Conservation (phyloP, 495 filamentous ascomycete genomes). For the Penicillium chermesinum region DNA sequence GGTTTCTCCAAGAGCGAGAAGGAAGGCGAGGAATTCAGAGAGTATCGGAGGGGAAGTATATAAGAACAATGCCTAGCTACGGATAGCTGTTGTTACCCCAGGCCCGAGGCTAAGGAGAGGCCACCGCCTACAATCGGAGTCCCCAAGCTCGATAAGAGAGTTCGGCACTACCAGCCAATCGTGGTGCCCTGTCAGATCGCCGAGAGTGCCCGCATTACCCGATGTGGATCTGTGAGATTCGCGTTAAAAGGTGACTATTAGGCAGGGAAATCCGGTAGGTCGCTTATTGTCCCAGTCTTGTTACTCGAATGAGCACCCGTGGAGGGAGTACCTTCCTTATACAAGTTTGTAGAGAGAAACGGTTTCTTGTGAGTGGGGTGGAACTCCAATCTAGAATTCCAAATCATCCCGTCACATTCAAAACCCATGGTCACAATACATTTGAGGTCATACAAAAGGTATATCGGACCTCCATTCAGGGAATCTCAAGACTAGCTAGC, state of each 20-base stretch:
- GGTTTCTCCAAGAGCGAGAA: conserved; percentile 1
- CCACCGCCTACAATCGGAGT: conserved; percentile 15
- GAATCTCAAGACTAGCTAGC: conserved; percentile 15
- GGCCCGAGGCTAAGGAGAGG: conserved; percentile 26
- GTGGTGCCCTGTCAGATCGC: neutral
- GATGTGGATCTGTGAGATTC: too few relatives aligned
- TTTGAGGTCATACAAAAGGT: conserved; percentile 1
- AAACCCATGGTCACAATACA: neutral
- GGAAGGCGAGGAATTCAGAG: conserved; percentile 1
- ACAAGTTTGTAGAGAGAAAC: neutral
- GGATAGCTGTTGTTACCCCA: conserved; percentile 2
- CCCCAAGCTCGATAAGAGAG: conserved; percentile 21
- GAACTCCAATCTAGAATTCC: neutral
- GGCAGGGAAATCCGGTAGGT: neutral
- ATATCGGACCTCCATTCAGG: conserved; percentile 11
- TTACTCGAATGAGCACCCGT: neutral
- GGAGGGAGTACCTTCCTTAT: neutral
- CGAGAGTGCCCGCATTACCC: too few relatives aligned
- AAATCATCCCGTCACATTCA: too few relatives aligned
- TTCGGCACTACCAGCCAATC: conserved; percentile 21
- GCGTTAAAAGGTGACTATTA: neutral
- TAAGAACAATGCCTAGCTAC: neutral
- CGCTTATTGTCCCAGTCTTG: neutral
- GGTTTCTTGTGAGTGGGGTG: neutral
- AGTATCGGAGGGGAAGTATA: conserved; percentile 2